A percentile compares a stretch with the other conserved stretches of the same genome.
phyloP scores from a whole-genome alignment of 345 rosid genomes.

The Pseudoturritis turrita region DNA sequence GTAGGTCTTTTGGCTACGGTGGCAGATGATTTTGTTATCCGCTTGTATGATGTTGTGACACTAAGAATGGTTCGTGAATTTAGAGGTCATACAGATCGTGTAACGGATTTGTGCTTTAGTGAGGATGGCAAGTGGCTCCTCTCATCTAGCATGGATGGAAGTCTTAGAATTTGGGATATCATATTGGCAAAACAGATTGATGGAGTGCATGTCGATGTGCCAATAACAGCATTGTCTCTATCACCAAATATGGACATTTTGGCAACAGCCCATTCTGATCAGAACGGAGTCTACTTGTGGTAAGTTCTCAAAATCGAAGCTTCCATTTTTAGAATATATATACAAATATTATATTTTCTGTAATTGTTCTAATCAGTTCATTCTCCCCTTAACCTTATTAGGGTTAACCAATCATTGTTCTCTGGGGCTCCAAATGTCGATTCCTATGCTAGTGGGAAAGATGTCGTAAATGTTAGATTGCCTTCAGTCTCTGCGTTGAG shows the following conservation, averaged over 20 bases:
- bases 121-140: conserved; percentile 98
- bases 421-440: conserved; percentile 60
- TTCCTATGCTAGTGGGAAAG: conserved; percentile 78
- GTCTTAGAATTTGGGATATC: conserved; percentile 90
- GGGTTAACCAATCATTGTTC: conserved; percentile 85
- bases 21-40: conserved; percentile 78
- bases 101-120: conserved; percentile 84
- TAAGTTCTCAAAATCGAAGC: conserved; percentile 29
- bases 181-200: conserved; percentile 88
- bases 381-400: conserved; percentile 21
- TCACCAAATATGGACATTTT: conserved; percentile 94
- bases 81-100: conserved; percentile 88
- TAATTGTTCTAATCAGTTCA: not conserved
- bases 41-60: conserved; percentile 71
- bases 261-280: conserved; percentile 92
- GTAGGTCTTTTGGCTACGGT: conserved; percentile 90
- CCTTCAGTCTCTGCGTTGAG: conserved; percentile 69
- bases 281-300: conserved; percentile 90
- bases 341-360: not conserved
- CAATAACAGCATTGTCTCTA: conserved; percentile 85
- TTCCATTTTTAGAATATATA: not conserved
- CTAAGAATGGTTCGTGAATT: conserved; percentile 88
- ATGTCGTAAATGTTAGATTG: conserved; percentile 61
- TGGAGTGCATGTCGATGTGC: conserved; percentile 69
- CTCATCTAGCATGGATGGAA: conserved; percentile 96